These are phyloP conservation scores for Chimonanthus salicifolius DNA, from an alignment of 164 flowering plant species.

Conservation along the genomic window DNA sequence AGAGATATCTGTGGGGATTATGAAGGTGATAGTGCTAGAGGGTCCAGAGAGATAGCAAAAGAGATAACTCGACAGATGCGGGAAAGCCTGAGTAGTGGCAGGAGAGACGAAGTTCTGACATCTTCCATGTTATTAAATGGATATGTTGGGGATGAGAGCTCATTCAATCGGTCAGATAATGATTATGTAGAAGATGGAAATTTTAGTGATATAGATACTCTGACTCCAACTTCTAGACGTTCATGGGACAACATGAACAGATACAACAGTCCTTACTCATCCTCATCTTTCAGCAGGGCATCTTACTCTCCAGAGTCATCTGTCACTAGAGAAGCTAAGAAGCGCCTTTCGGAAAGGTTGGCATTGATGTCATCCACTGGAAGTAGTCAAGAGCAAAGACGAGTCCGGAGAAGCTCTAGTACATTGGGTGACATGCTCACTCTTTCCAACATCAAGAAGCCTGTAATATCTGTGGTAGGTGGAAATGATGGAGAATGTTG, in stretches of 20 bases:
- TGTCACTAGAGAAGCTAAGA: slow-evolving; percentile 92
- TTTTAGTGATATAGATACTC: slow-evolving; percentile 70
- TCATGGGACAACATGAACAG: slow-evolving; percentile 74
- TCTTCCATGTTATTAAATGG: slow-evolving; percentile 84
- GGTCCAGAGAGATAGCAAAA: slow-evolving; percentile 63
- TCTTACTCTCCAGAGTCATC: slow-evolving; percentile 88
- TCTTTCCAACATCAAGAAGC: slow-evolving; percentile 58
- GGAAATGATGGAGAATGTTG: slow-evolving; percentile 13
- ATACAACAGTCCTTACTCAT: slow-evolving; percentile 58
- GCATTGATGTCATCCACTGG: slow-evolving; percentile 68
- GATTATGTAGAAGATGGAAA: slow-evolving; percentile 46
- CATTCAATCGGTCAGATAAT: slow-evolving; percentile 66
- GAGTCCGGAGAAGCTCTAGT: slow-evolving; percentile 62
- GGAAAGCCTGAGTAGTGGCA: slow-evolving; percentile 45
- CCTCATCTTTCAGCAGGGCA: slow-evolving; percentile 65
- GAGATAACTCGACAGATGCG: slow-evolving; percentile 59
- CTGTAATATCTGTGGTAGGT: slow-evolving; percentile 27
- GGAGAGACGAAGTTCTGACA: slow-evolving; percentile 52
- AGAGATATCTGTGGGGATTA: slow-evolving; percentile 31
- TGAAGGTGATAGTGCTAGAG: slow-evolving; percentile 38
- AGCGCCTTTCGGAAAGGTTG: slow-evolving; percentile 95
- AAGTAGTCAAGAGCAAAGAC: slow-evolving; percentile 51
- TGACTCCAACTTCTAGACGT: slow-evolving; percentile 72
- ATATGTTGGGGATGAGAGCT: slow-evolving; percentile 80
- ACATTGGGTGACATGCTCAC: slow-evolving; percentile 98